Evolutionary conservation across 306 rosid species (phyloP), one percentile per base, ranked within the genome.

Genomic region (Citrullus amarus): DNA sequence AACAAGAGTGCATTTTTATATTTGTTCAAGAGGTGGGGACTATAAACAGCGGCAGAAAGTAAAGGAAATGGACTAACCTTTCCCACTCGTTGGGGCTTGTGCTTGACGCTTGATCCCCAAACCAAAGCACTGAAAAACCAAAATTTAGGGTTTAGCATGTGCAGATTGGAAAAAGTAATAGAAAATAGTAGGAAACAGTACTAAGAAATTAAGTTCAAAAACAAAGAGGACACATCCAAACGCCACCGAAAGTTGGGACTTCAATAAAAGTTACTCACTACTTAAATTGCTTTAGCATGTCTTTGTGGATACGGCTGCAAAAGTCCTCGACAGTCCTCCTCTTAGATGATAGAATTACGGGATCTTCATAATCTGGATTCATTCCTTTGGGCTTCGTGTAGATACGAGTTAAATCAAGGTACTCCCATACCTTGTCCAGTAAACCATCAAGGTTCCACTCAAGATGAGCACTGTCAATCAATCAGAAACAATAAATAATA

Each of bases 371-470:
- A 81, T 95, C 99, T 50, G 97, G 99, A 88, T 95, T 95, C 97
- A 95, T 88, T 81, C 99, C 99, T 83, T 91, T 95, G 41, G 99
- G 99, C 84, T 95, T 95, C 13, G 99, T 95, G 86, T 90, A 92
- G 79, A 95, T 90, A 36, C 99, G 97, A 78, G 99, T 95, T 85
- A 95, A 90, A 82, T 41, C 63, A 57, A 95, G 96, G 85, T 95
- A 95, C 76, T 95, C 97, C 97, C 99, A 95, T 62, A 95, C 84
- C 86, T 87, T 95, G 16, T 95, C 99, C 87, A 95, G 87, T 84
- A 95, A 87, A 82, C 97, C 97, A 79, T 95, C 99, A 84, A 92
- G 97, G 82, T 95, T 95, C 99, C 99, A 95, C 84, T 95, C 99
- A 85, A 95, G 85, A 85, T 92, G 99, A 2, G 99, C 93, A 84